phyloP scores from a whole-genome alignment of 345 rosid species.

The Nephelium lappaceum region DNA sequence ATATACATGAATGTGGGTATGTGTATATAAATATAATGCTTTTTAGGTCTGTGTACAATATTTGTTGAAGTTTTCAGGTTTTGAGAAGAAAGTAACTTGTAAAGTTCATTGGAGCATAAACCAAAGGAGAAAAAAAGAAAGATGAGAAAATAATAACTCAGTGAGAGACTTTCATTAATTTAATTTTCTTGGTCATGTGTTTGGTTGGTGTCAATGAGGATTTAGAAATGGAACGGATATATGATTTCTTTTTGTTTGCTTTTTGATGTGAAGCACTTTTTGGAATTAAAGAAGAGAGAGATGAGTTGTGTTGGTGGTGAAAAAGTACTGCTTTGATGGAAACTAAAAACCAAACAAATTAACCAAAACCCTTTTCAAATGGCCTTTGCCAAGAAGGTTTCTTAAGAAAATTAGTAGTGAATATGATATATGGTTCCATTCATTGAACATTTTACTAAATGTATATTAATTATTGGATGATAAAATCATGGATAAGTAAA shows the following conservation, averaged over 20 bases:
- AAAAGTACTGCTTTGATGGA: background rate
- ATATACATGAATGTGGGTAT: no score
- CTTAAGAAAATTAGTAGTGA: no score
- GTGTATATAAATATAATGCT: no score
- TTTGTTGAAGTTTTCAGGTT: background rate
- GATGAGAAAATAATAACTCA: background rate
- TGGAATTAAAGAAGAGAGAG: background rate
- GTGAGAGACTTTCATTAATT: background rate
- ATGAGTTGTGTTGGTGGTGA: background rate
- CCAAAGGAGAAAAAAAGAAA: background rate
- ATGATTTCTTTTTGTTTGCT: slow-evolving; percentile 1
- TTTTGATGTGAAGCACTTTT: background rate
- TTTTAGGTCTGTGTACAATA: no score
- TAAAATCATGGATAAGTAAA: no score
- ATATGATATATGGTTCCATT: no score
- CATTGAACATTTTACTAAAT: no score
- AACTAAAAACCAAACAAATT: background rate
- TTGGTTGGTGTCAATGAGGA: background rate
- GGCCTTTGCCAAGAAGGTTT: background rate
- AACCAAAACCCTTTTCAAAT: background rate
- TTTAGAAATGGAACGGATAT: background rate
- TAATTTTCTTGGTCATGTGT: background rate
- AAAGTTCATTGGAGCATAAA: background rate
- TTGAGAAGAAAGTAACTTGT: background rate
- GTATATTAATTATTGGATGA: no score